Evolutionary conservation across 129 eudicot genomes (phyloP).

Genomic region (Gnaphalium uliginosum): DNA sequence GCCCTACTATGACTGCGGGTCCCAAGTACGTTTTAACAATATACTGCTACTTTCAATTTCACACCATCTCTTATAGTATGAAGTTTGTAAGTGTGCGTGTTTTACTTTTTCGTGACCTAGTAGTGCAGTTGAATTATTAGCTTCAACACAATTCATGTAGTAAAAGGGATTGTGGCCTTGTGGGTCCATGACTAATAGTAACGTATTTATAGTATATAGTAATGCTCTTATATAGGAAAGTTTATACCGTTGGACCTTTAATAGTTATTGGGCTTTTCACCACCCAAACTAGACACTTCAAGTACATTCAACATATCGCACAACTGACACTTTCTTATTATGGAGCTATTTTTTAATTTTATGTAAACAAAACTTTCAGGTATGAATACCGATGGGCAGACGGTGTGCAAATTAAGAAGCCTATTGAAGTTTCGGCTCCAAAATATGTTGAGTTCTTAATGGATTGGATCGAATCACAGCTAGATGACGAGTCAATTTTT

Average conservation of each 20-base stretch:
- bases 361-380: slow-evolving; percentile 41
- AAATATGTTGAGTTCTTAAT: slow-evolving; percentile 91
- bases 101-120: neutral
- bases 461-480: slow-evolving; percentile 95
- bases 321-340: neutral
- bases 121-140: neutral
- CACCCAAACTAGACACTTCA: neutral
- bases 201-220: neutral
- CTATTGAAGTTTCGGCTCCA: slow-evolving; percentile 98
- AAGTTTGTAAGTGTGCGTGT: neutral
- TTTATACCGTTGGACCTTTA: neutral
- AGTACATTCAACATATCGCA: neutral
- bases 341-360: slow-evolving; percentile 13
- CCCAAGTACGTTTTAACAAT: slow-evolving; percentile 70
- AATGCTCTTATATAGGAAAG: neutral
- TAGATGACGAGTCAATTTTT: slow-evolving; percentile 87
- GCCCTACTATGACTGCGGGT: slow-evolving; percentile 97
- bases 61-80: neutral
- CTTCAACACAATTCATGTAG: neutral
- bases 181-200: neutral
- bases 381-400: slow-evolving; percentile 97
- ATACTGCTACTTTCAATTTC: neutral
- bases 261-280: neutral
- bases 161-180: neutral
- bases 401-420: slow-evolving; percentile 91